Conservation (phyloP, 2,329 filamentous ascomycete genomes). For the Fusarium brachygibbosum region DNA sequence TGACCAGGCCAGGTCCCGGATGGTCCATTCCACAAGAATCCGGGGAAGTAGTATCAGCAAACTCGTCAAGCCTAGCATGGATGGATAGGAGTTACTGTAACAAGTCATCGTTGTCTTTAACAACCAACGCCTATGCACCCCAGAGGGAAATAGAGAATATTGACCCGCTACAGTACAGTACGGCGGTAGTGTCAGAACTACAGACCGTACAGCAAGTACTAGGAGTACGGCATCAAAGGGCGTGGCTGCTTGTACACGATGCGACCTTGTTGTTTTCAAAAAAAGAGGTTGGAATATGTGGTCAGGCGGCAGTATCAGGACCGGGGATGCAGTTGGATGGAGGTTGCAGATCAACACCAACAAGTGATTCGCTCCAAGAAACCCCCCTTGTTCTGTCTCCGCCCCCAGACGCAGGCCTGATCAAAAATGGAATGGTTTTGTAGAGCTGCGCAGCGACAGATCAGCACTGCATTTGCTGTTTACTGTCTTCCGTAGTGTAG, state of each 20-base stretch:
- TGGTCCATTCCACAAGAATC: conserved; percentile 25
- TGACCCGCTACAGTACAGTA: conserved; percentile 12
- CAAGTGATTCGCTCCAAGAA: conserved; percentile 40
- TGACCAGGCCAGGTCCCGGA: background rate
- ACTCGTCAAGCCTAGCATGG: conserved; percentile 21
- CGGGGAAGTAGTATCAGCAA: conserved; percentile 24
- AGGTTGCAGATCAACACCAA: conserved; percentile 31
- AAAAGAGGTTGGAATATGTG: conserved; percentile 45
- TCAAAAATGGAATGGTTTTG: conserved; percentile 41
- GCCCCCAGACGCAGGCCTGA: conserved; percentile 40
- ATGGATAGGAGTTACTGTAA: conserved; percentile 1
- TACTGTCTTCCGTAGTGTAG: background rate
- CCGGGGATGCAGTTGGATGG: conserved; percentile 40
- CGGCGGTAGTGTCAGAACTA: conserved; percentile 19
- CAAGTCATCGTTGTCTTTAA: conserved; percentile 17
- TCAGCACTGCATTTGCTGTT: conserved; percentile 38
- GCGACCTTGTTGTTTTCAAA: conserved; percentile 29
- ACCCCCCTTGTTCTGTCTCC: conserved; percentile 24
- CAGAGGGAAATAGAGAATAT: conserved; percentile 19
- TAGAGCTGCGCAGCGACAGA: conserved; percentile 23
- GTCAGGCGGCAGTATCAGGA: conserved; percentile 48
- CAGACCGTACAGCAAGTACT: background rate
- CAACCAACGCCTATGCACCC: conserved; percentile 26
- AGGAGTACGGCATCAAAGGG: conserved; percentile 11
- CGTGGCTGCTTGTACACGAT: conserved; percentile 23